A percentile compares a stretch with the other conserved stretches of the same genome.
Conservation (phyloP, 805 yeast species). For the Schwanniomyces yamadae region DNA sequence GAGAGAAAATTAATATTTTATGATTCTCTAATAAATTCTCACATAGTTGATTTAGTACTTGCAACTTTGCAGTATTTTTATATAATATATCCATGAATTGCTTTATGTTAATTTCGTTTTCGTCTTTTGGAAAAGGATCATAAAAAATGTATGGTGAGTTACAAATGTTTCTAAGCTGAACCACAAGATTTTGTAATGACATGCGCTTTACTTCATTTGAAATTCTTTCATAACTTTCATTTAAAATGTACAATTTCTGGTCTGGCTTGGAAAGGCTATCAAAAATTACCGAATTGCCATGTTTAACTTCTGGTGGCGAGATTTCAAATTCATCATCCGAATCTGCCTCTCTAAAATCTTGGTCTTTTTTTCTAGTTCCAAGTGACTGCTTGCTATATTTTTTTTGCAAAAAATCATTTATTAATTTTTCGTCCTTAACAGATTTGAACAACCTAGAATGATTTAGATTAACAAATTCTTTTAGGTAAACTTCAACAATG, state of each 20-base stretch:
- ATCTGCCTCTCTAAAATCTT: constrained; percentile 19
- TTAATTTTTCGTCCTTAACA: constrained; percentile 16
- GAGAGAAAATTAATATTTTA: constrained; percentile 80
- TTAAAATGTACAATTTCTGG: constrained; percentile 13
- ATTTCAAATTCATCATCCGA: constrained; percentile 30
- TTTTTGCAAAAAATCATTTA: constrained; percentile 44
- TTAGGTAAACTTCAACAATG: constrained; percentile 46
- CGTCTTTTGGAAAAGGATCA: constrained; percentile 63
- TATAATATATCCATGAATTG: constrained; percentile 30
- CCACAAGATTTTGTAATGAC: constrained; percentile 61
- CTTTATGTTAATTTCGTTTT: constrained; percentile 31
- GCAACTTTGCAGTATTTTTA: constrained; percentile 70
- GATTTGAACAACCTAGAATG: constrained; percentile 18
- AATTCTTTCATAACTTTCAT: constrained; percentile 13
- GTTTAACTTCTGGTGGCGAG: constrained; percentile 8
- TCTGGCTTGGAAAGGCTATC: constrained; percentile 4
- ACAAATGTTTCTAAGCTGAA: constrained; percentile 84
- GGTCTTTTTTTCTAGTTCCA: constrained; percentile 12
- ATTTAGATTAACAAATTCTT: constrained; percentile 51
- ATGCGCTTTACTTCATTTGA: constrained; percentile 30
- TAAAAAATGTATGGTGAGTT: constrained; percentile 83
- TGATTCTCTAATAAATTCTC: constrained; percentile 54
- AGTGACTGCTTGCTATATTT: constrained; percentile 26
- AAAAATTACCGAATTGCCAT: background rate
- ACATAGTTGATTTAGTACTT: constrained; percentile 62